A percentile compares a stretch with the other conserved stretches of the same genome.
These are phyloP conservation scores for Seiridium cupressi DNA, from an alignment of 2,329 filamentous ascomycete species.

Conservation along the genomic window DNA sequence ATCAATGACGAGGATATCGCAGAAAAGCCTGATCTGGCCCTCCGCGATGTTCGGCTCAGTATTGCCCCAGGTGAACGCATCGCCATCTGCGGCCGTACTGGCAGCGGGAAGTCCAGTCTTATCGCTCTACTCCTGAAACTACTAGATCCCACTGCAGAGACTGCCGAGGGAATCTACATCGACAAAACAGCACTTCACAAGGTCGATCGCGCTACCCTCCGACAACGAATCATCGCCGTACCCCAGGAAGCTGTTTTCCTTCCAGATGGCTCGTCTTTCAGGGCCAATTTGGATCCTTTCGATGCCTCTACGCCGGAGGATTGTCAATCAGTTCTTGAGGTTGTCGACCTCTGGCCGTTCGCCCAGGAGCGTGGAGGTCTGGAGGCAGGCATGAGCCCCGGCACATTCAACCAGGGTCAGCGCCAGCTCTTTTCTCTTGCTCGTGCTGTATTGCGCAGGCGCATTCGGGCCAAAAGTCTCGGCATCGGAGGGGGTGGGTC, in stretches of 20 bases:
- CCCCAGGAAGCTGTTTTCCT: constrained; percentile 44
- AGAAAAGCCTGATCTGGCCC: constrained; percentile 17
- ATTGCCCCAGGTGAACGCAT: constrained; percentile 29
- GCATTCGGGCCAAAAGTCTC: constrained; percentile 14
- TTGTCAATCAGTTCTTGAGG: constrained; percentile 18
- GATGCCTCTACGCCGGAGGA: constrained; percentile 15
- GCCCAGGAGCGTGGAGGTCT: constrained; percentile 23
- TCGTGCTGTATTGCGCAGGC: constrained; percentile 24
- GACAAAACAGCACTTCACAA: constrained; percentile 28
- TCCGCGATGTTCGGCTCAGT: constrained; percentile 24
- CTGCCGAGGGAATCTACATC: constrained; percentile 26
- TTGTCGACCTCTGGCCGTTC: constrained; percentile 20
- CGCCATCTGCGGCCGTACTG: constrained; percentile 30
- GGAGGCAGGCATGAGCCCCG: constrained; percentile 32
- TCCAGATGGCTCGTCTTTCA: constrained; percentile 31
- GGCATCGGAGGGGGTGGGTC: constrained; percentile 16
- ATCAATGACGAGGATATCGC: neutral
- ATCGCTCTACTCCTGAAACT: constrained; percentile 38
- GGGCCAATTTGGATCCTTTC: constrained; percentile 30
- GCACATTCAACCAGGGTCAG: constrained; percentile 51
- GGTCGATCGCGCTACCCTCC: constrained; percentile 31
- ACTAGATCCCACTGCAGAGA: constrained; percentile 27
- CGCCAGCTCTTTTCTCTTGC: constrained; percentile 24
- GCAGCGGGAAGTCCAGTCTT: constrained; percentile 38
- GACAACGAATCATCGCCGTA: constrained; percentile 37